Conservation (phyloP, 176 grass and related monocot species). For the Tuctoria greenei region DNA sequence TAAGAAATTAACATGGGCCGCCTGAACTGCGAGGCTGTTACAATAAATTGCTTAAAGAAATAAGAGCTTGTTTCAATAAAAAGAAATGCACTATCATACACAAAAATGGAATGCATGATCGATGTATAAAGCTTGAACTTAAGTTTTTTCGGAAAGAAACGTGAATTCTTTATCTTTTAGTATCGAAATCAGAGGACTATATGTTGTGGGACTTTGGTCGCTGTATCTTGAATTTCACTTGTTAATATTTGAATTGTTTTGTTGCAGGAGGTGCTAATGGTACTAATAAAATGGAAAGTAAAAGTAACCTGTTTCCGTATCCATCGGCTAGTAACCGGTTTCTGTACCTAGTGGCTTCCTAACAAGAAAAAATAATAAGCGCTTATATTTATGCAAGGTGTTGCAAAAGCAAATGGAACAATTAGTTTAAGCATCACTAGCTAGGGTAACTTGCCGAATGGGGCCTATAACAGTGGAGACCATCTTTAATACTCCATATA, state of each 20-base stretch:
- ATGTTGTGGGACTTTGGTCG: too few relatives aligned
- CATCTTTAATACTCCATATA: too few relatives aligned
- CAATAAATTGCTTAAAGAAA: neutral
- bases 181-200: neutral
- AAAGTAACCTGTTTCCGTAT: neutral
- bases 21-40: neutral
- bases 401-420: neutral
- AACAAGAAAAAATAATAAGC: neutral
- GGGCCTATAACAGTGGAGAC: too few relatives aligned
- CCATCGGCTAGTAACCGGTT: too few relatives aligned
- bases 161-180: neutral
- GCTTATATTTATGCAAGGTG: neutral
- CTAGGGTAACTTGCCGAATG: neutral
- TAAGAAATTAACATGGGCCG: neutral
- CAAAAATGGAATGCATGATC: too few relatives aligned
- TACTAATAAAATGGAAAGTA: neutral
- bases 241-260: too few relatives aligned
- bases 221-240: too few relatives aligned
- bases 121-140: too few relatives aligned
- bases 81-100: too few relatives aligned
- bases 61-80: too few relatives aligned
- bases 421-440: neutral
- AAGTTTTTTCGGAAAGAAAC: too few relatives aligned
- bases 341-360: neutral
- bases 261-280: too few relatives aligned